These are phyloP conservation scores for Homolaphlyctis polyrhiza DNA, from an alignment of 371 early-diverging fungal genomes.

Conservation along the genomic window DNA sequence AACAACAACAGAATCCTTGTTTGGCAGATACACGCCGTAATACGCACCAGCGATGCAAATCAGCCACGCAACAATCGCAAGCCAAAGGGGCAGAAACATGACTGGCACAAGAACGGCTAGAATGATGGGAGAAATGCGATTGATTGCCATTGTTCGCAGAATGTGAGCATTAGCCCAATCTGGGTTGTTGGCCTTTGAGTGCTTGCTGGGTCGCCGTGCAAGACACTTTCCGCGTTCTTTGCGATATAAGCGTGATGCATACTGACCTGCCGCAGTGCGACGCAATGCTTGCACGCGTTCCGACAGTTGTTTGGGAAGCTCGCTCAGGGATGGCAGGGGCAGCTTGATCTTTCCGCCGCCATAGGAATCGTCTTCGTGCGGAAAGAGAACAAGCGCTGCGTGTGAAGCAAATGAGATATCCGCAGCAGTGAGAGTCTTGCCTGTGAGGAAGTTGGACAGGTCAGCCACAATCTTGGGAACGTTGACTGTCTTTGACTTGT, in stretches of 20 bases:
- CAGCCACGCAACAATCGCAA: background rate
- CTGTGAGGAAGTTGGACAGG: conserved; percentile 19
- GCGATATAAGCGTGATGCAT: conserved; percentile 30
- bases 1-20: background rate
- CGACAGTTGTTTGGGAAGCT: conserved; percentile 16
- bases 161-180: conserved; percentile 25
- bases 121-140: background rate
- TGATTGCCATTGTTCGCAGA: background rate
- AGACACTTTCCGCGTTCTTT: conserved; percentile 23
- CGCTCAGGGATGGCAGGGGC: conserved; percentile 20
- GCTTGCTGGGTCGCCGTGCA: conserved; percentile 9
- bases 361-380: conserved; percentile 20
- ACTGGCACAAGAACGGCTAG: background rate
- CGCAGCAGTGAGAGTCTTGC: conserved; percentile 29
- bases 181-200: conserved; percentile 27
- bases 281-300: conserved; percentile 17
- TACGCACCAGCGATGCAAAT: too few relatives aligned
- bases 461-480: too few relatives aligned
- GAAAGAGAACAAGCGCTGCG: conserved; percentile 30
- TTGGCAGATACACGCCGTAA: background rate
- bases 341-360: conserved; percentile 14
- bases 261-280: conserved; percentile 25
- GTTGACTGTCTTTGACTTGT: background rate
- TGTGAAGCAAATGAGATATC: conserved; percentile 39
- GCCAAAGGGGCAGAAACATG: background rate